Base-by-base conservation (phyloP, 2,329 filamentous ascomycete species). In the Epichloe sibirici region DNA sequence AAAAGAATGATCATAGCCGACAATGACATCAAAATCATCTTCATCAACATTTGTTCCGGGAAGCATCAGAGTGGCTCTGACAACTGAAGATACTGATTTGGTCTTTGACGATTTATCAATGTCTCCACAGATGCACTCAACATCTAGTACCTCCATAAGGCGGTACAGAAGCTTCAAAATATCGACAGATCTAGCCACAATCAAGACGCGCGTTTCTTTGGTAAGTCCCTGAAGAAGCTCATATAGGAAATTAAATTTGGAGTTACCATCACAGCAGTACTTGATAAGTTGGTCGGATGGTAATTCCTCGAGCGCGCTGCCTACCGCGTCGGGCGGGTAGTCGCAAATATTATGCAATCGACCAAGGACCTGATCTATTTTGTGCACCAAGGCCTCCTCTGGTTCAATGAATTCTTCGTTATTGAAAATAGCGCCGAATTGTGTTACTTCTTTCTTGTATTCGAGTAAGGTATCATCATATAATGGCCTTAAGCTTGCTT, bases 231-330 rank as follows among this genome's bases (percentile, higher is more conserved):
- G 66, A 34, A 83, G 61, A 3, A 85, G 66, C 56, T 82, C 78
- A 45, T 71, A 74, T 5, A 83, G 59, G 57, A 85, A 84, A 35
- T 72, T 74, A 57, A 78, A 80, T 57, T 85, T 85, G 51, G 77
- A 68, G 62, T 81, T 83, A 9, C 77, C 74, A 50, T 74, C 74
- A 52, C 74, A 71, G 2, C 74, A 72, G 57, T 80, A 77, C 59
- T 74, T 81, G 57, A 74, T 73, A 51, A 72, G 66, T 23, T 74
- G 69, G 4, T 63, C 60, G 7, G 70, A 59, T 2, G 70, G 63
- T 52, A 78, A 55, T 3, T 59, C 57, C 25, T 67, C 65, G 12
- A 71, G 60, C 2, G 65, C 61, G 7, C 75, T 67, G n/a, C 72
- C 72, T 25, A 75, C 65, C 40, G 74, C 64, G 38, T 78, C 74